Percentiles rank a stretch among this genome's conserved stretches.
Evolutionary conservation across 352 stramenopile species (phyloP).

Genomic region (Saprolegnia diclina): DNA sequence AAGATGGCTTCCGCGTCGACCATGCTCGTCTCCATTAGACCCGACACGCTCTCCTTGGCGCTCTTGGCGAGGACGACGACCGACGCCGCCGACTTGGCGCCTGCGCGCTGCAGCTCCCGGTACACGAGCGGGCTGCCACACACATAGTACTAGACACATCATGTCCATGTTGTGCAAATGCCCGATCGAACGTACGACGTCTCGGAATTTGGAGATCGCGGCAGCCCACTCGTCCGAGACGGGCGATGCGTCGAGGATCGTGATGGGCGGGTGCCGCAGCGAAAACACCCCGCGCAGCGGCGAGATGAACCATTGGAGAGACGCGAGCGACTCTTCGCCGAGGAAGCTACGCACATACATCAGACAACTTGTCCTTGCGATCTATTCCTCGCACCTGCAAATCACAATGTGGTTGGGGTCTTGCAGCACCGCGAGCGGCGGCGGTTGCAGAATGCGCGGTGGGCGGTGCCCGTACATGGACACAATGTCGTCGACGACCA

Average conservation of each 20-base stretch:
- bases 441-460: constrained; percentile 37
- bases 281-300: constrained; percentile 53
- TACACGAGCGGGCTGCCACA: constrained; percentile 72
- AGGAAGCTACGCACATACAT: constrained; percentile 38
- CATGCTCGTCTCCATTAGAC: constrained; percentile 54
- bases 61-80: constrained; percentile 80
- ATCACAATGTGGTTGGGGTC: constrained; percentile 68
- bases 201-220: constrained; percentile 44
- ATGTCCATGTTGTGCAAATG: not conserved
- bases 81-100: constrained; percentile 64
- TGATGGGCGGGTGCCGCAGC: constrained; percentile 57
- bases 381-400: constrained; percentile 37
- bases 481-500: not conserved
- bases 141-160: constrained; percentile 59
- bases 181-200: constrained; percentile 49
- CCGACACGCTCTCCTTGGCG: constrained; percentile 34
- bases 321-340: constrained; percentile 65
- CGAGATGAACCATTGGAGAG: constrained; percentile 69
- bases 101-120: constrained; percentile 66
- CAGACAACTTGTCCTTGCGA: no score
- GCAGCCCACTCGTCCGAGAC: constrained; percentile 46
- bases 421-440: constrained; percentile 53
- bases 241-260: constrained; percentile 66
- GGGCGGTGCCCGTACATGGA: not conserved
- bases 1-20: constrained; percentile 80